Percentiles rank a stretch among this genome's conserved stretches.
phyloP scores from a whole-genome alignment of 2,329 filamentous ascomycete species.

The Sporothrix mexicana region DNA sequence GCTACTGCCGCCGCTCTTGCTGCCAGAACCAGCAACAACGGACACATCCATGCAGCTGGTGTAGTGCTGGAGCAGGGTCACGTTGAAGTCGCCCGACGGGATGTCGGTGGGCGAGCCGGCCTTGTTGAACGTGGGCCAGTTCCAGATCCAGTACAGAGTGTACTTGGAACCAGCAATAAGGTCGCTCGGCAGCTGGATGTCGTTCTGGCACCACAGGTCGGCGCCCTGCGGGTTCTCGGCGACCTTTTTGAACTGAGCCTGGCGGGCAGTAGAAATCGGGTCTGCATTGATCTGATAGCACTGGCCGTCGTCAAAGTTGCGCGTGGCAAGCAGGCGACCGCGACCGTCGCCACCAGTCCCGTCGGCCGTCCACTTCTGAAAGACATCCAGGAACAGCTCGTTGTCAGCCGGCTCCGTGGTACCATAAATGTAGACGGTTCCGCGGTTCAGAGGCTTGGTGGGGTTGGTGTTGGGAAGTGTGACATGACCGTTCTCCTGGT shows the following conservation, averaged over 20 bases:
- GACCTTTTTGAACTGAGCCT: slow-evolving; percentile 57
- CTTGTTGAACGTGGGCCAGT: slow-evolving; percentile 72
- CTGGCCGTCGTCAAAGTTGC: slow-evolving; percentile 87
- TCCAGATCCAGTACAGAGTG: slow-evolving; percentile 96
- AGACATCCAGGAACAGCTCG: slow-evolving; percentile 66
- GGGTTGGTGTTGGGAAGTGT: slow-evolving; percentile 61
- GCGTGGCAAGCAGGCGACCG: slow-evolving; percentile 75
- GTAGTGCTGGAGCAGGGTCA: slow-evolving; percentile 48
- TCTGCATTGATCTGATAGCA: slow-evolving; percentile 80
- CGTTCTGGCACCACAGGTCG: slow-evolving; percentile 79
- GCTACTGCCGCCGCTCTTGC: background rate
- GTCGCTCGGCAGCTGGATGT: slow-evolving; percentile 75
- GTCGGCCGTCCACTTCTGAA: slow-evolving; percentile 77
- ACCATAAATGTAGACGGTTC: slow-evolving; percentile 77
- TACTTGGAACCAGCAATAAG: slow-evolving; percentile 68
- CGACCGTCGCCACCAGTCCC: slow-evolving; percentile 81
- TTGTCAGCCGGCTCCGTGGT: slow-evolving; percentile 62
- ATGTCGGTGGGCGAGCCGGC: slow-evolving; percentile 43
- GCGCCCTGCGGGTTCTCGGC: slow-evolving; percentile 59
- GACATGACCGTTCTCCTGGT: slow-evolving; percentile 79
- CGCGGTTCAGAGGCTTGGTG: slow-evolving; percentile 68
- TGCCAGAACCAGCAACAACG: slow-evolving; percentile 30
- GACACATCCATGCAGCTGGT: slow-evolving; percentile 52
- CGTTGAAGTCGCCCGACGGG: slow-evolving; percentile 44
- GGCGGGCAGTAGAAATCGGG: slow-evolving; percentile 64